Evolutionary conservation across 371 early-diverging fungal species (phyloP).

Genomic region (Capniomyces stellatus): DNA sequence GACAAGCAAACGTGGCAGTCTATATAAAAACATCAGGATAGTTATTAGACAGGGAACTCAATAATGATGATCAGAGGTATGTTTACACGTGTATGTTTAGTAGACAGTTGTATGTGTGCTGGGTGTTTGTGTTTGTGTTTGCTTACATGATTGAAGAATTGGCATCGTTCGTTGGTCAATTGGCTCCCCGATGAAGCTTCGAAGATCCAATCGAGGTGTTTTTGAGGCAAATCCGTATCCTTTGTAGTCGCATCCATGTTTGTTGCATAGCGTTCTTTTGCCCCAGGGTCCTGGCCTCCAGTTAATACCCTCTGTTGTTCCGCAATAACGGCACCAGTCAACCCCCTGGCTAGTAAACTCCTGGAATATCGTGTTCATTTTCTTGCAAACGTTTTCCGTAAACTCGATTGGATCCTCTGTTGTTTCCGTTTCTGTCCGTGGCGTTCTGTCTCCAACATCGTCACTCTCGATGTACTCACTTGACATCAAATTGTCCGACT

Average conservation of each 20-base stretch:
- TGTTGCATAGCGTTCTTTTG: conserved; percentile 83
- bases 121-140: too few species aligned
- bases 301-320: conserved; percentile 78
- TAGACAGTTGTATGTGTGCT: too few species aligned
- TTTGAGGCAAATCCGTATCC: conserved; percentile 84
- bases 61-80: too few species aligned
- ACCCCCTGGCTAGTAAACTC: conserved; percentile 20
- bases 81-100: too few species aligned
- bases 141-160: conserved; percentile 53
- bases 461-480: too few species aligned
- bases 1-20: conserved; percentile 58
- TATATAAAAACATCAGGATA: not conserved
- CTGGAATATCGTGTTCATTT: conserved; percentile 20
- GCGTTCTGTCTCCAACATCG: not conserved
- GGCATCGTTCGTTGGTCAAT: conserved; percentile 61
- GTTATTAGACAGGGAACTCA: too few species aligned
- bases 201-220: conserved; percentile 64
- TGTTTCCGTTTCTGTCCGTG: not conserved
- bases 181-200: conserved; percentile 49
- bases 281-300: conserved; percentile 93
- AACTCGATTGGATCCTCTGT: not conserved
- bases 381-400: not conserved
- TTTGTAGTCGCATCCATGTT: conserved; percentile 88
- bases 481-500: too few species aligned
- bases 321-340: conserved; percentile 86